Evolutionary conservation across 2,329 filamentous ascomycete species (phyloP).

Genomic region (Stagonosporopsis vannaccii): DNA sequence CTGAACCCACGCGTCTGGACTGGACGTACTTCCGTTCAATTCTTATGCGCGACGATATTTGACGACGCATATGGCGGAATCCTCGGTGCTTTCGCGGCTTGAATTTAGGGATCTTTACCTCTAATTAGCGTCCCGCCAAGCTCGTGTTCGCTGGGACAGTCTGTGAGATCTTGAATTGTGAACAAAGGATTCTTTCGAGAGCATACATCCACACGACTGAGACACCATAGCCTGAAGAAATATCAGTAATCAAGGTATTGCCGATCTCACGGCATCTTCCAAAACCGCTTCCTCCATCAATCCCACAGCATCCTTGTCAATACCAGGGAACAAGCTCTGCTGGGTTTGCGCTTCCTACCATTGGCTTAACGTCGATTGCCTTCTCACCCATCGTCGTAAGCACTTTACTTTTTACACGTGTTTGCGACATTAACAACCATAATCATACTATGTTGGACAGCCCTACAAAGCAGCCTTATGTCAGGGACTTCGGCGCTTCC

Average conservation of each 20-base stretch:
- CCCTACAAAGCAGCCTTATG: conserved; percentile 1
- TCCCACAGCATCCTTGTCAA: too few relatives aligned
- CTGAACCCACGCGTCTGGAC: background rate
- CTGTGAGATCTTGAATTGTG: background rate
- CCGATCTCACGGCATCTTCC: background rate
- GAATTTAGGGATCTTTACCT: background rate
- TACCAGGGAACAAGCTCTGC: too few relatives aligned
- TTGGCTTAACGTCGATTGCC: too few relatives aligned
- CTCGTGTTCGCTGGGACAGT: background rate
- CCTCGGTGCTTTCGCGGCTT: background rate
- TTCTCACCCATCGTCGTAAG: background rate
- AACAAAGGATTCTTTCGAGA: background rate
- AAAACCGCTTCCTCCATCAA: too few relatives aligned
- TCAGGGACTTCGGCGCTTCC: background rate
- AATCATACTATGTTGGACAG: background rate
- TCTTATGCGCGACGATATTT: background rate
- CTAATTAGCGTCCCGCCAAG: background rate
- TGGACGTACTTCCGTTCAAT: background rate
- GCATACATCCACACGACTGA: background rate
- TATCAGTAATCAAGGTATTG: background rate
- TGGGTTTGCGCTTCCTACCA: too few relatives aligned
- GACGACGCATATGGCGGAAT: background rate
- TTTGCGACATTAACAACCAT: background rate
- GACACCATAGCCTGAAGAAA: background rate
- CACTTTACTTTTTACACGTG: background rate